Conservation (phyloP, 2,329 filamentous ascomycete genomes). For the Fusarium burgessii region DNA sequence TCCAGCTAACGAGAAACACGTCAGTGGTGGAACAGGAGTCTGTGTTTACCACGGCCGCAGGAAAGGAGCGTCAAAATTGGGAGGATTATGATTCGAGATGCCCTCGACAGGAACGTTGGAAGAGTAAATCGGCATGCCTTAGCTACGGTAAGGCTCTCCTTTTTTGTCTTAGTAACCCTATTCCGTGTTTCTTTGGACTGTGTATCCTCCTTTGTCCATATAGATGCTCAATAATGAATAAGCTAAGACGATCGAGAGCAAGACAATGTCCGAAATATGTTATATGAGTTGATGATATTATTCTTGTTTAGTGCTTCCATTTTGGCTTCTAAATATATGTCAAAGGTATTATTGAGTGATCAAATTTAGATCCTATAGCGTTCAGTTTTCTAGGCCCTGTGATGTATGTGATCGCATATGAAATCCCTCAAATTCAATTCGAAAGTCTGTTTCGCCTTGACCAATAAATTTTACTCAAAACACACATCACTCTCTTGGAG, state of each 20-base stretch:
- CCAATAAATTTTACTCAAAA: neutral
- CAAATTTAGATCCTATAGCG: neutral
- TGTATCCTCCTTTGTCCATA: neutral
- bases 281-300: neutral
- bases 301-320: neutral
- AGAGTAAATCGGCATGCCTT: neutral
- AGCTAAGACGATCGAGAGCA: neutral
- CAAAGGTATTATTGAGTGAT: neutral
- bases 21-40: slow-evolving; percentile 59
- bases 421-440: neutral
- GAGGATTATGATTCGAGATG: neutral
- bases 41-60: slow-evolving; percentile 64
- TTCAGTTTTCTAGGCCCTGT: too few relatives aligned
- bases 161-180: neutral
- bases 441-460: neutral
- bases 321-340: neutral
- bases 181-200: neutral
- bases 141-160: neutral
- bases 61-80: slow-evolving; percentile 31
- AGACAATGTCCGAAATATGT: neutral
- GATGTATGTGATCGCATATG: neutral
- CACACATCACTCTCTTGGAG: too few relatives aligned
- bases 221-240: neutral
- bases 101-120: neutral
- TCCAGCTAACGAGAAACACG: slow-evolving; percentile 60